These are phyloP conservation scores for Obelidium mucronatum DNA, from an alignment of 192 early-diverging fungal genomes.

Conservation along the genomic window DNA sequence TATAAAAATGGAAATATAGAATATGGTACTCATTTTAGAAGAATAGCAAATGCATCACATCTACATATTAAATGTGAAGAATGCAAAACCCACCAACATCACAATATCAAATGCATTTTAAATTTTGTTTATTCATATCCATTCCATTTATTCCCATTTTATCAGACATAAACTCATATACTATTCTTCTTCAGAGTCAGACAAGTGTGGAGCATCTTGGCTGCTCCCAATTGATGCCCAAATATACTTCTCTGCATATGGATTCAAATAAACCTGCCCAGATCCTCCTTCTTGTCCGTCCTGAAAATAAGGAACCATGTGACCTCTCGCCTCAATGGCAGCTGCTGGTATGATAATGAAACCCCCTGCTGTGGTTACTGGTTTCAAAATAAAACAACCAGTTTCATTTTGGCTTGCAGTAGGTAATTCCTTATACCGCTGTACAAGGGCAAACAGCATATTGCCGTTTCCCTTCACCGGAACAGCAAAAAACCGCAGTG, in stretches of 20 bases:
- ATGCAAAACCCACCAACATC: no score
- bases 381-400: neutral
- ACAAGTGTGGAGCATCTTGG: no score
- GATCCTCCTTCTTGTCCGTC: neutral
- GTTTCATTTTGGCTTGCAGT: neutral
- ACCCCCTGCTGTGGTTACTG: neutral
- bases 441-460: neutral
- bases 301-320: neutral
- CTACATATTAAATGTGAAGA: no score
- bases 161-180: no score
- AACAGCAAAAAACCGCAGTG: neutral
- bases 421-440: neutral
- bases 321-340: neutral
- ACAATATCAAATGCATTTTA: no score
- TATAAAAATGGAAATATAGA: no score
- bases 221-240: no score
- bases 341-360: neutral
- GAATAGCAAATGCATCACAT: no score
- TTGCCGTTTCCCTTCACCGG: neutral
- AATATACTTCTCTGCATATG: neutral
- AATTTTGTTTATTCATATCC: no score
- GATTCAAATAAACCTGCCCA: conserved; percentile 8
- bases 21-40: no score
- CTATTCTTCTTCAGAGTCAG: no score
- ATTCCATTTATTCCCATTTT: no score